Base-by-base conservation (phyloP, 768 basidiomycete species). In the Lactarius deliciosus region DNA sequence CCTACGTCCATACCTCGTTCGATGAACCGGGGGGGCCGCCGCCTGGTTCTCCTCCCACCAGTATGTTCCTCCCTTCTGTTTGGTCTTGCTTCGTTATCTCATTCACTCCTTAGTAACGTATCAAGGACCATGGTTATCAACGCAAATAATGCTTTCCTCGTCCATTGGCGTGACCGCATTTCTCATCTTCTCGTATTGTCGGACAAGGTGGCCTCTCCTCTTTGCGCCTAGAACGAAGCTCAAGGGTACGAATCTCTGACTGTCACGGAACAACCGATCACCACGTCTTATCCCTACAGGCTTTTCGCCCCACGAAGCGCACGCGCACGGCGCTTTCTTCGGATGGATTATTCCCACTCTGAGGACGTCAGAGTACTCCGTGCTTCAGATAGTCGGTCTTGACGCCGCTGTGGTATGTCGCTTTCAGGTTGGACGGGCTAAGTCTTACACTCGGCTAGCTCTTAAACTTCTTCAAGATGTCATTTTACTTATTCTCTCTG, bases 321-420 rank as follows among this genome's bases (percentile, higher is more conserved):
- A 96, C 73, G 87, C 87, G 3, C 90, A 92, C 71, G 82, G 85
- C 66, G 87, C 90, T 0, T 92, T 97, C 79, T 94, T 97, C 77
- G 94, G 94, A 30, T 99, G 97, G 96, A 91, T 99, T 61, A 77
- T 96, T 71, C 96, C 96, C 1, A 98, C 96, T 0, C 83, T 98
- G 53, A 80, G 84, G 65, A 94, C 90, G 0, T 95, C 92, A 55
- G 96, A 99, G 74, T 95, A 92, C 68, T 91, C 94, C 0, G 87
- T 99, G 3, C 81, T 99, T 2, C 95, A 98, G 76, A 96, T 97
- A 59, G 96, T 99, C 15, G 96, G 96, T 0, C 79, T 99, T 50
- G 96, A 99, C 76, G 96, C 96, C 50, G 96, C 94, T 2, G 97
- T 98, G 72, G 94, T 94, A 74, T 72, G 92, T 82, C 32, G 16